Base-by-base conservation (phyloP, 331 rosid genomes). In the Malus hybrid region DNA sequence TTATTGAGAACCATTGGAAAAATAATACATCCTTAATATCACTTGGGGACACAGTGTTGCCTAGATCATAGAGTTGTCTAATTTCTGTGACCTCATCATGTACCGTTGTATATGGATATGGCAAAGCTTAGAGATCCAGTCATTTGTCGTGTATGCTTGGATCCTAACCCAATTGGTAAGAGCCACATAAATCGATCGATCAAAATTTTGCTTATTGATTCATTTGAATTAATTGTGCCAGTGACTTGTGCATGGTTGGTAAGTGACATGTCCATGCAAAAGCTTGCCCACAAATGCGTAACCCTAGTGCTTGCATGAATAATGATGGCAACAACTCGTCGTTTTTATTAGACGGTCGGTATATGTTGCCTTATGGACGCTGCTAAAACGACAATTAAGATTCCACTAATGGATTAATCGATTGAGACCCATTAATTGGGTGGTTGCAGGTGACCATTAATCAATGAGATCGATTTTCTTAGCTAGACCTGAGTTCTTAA, bases 171-270 rank as follows among this genome's bases (percentile, higher is more conserved):
- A n/a, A 75, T 15, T 62, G 86, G 88, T 24, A 73, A 63, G 20
- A 19, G 70, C 70, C 70, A 73, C 88, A 82, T 73, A 36, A 70
- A 48, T 22, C 12, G 18, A 28, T 62, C 5, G 12, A 20, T 1
- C 12, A n/a, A 57, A 57, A 57, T 57, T 2, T 14, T 28, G 32
- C 63, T 22, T 32, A 56, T 77, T 53, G 61, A 57, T 32, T 5
- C 29, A 26, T n/a, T 16, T 55, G 55, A 16, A 53, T 72, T 34
- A 63, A 28, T 62, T 28, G 15, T n/a, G 70, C 77, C 71, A 60
- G 82, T 84, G 83, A 66, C 9, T 87, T 74, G 16, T 86, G 93
- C 91, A 77, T 78, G 87, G 91, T 91, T 70, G 89, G 81, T 82
- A 18, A 83, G 88, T 83, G 87, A 81, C 94, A 87, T 78, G 75